Evolutionary conservation across 2,329 filamentous ascomycete genomes (phyloP), one percentile per base, ranked within the genome.

Genomic region (Ophiostoma sp.): DNA sequence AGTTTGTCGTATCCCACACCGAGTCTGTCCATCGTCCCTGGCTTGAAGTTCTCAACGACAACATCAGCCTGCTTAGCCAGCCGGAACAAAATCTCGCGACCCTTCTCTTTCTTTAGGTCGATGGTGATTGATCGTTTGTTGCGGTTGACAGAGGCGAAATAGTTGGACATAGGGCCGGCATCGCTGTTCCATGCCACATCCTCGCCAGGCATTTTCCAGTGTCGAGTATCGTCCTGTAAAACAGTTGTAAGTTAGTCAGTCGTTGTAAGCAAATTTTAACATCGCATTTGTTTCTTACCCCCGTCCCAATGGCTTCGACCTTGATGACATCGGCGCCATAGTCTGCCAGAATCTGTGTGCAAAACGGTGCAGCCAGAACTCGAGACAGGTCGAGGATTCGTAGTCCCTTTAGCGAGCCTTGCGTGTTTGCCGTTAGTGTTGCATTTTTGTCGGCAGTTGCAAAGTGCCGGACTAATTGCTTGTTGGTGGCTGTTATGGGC

Each of bases 281-380:
- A n/a, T n/a, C n/a, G n/a, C n/a, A n/a, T n/a, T n/a, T n/a, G n/a
- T n/a, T n/a, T n/a, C 50, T 9, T 55, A 55, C 22, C 2, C 50
- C 96, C 72, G 93, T 88, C 4, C 89, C 90, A 4, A 95, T 96
- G 82, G 99, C 96, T 82, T 99, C 96, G 75, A 99, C 89, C 82
- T 99, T 99, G 83, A 99, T 97, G 39, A 99, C 91, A 81, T 99
- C 95, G 77, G 96, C 96, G 76, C 94, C 96, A 78, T 99, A 87
- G 83, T 99, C 96, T 73, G 95, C 96, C 9, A 99, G 84, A 72
- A 99, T 98, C 82, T 99, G 96, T 52, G 96, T 98, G 79, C 94
- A 97, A 80, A 98, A 98, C 77, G 96, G 96, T 94, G 96, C 96
- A 75, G 96, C 96, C 76, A 99, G 84, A 1, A 99, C 96, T 83